A percentile compares a stretch with the other conserved stretches of the same genome.
Evolutionary conservation across 2,329 filamentous ascomycete genomes (phyloP).

Genomic region (Aureobasidium mangrovei): DNA sequence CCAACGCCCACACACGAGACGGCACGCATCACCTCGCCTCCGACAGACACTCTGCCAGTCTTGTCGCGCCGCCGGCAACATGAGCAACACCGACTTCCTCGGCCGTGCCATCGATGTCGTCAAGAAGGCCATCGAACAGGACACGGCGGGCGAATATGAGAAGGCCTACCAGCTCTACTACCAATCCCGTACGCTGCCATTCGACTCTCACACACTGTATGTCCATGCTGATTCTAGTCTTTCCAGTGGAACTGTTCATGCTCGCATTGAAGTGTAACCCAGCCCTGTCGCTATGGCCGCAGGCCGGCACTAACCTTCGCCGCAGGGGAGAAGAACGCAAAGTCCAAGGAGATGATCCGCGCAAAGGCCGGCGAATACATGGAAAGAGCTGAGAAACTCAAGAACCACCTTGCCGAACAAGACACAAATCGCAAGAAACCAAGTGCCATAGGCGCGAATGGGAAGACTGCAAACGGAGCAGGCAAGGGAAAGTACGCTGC

Average conservation of each 20-base stretch:
- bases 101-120: conserved; percentile 94
- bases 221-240: conserved; percentile 18
- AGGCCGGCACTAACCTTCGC: conserved; percentile 18
- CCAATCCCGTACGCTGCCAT: conserved; percentile 48
- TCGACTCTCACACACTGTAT: background rate
- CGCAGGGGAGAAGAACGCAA: conserved; percentile 85
- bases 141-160: conserved; percentile 93
- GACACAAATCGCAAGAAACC: conserved; percentile 63
- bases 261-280: conserved; percentile 77
- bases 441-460: conserved; percentile 63
- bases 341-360: conserved; percentile 94
- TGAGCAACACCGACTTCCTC: conserved; percentile 96
- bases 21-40: background rate
- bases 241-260: conserved; percentile 85
- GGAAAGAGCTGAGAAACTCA: conserved; percentile 96
- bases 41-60: background rate
- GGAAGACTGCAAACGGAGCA: conserved; percentile 53
- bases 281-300: background rate
- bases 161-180: conserved; percentile 96
- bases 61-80: conserved; percentile 29
- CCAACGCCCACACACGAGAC: background rate
- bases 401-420: conserved; percentile 71
- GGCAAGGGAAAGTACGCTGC: conserved; percentile 49
- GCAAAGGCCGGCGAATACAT: conserved; percentile 95
- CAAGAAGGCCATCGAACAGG: conserved; percentile 93